These are phyloP conservation scores for Quercus suber DNA, from an alignment of 306 rosid species.

Conservation along the genomic window DNA sequence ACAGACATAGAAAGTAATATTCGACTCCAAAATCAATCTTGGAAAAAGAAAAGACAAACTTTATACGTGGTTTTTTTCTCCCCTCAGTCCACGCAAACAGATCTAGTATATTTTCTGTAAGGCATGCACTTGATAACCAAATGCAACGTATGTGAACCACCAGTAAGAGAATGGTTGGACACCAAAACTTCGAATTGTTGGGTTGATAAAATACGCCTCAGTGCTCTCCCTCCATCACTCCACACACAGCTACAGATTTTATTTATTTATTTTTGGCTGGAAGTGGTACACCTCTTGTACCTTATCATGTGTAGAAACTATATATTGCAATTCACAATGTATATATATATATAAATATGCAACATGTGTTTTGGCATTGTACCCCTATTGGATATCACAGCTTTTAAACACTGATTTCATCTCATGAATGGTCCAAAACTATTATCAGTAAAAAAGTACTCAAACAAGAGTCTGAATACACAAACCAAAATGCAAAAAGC, in stretches of 20 bases:
- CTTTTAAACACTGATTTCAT: not conserved
- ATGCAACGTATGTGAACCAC: not conserved
- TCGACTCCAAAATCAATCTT: not conserved
- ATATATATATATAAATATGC: too few species aligned
- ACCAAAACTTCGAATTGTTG: not conserved
- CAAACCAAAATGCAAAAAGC: slow-evolving; percentile 12
- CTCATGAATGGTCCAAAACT: not conserved
- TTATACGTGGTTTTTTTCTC: not conserved
- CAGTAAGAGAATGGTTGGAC: not conserved
- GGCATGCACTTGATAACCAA: not conserved
- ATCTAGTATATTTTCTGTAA: not conserved
- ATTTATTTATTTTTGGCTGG: too few species aligned
- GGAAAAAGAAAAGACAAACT: not conserved
- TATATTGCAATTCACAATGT: too few species aligned
- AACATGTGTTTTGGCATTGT: too few species aligned
- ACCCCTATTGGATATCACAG: not conserved
- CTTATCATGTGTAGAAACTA: too few species aligned
- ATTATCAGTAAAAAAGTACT: not conserved
- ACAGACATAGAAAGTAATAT: not conserved
- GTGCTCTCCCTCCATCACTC: too few species aligned
- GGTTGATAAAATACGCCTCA: too few species aligned
- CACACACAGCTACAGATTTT: too few species aligned
- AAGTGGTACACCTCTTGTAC: too few species aligned
- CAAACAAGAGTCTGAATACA: not conserved
- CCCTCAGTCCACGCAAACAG: not conserved